phyloP scores from a whole-genome alignment of 345 rosid species.

The Salix exigua region DNA sequence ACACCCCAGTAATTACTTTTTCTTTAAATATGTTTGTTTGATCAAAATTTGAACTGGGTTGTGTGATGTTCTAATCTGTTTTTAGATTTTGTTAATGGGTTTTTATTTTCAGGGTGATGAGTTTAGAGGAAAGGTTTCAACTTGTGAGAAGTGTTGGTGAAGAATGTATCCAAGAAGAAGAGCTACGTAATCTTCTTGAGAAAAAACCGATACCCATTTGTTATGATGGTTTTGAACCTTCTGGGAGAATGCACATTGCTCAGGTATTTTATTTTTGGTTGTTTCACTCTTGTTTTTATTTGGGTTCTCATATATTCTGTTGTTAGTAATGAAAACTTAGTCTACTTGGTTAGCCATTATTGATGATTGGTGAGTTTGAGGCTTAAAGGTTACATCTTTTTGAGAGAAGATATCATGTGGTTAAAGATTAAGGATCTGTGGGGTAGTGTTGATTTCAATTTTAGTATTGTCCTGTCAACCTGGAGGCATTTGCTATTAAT shows the following conservation, averaged over 20 bases:
- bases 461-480: not conserved
- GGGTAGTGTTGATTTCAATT: not conserved
- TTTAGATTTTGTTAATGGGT: not conserved
- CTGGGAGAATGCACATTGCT: constrained; percentile 94
- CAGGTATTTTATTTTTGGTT: constrained; percentile 42
- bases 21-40: not conserved
- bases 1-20: not conserved
- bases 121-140: constrained; percentile 56
- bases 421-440: not conserved
- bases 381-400: not conserved
- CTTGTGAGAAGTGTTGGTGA: constrained; percentile 77
- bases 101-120: constrained; percentile 31
- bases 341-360: not conserved
- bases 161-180: constrained; percentile 85
- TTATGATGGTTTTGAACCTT: constrained; percentile 95
- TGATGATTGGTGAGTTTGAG: not conserved
- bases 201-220: constrained; percentile 77
- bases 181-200: constrained; percentile 61
- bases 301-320: not conserved
- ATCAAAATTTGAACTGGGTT: not conserved
- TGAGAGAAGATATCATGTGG: not conserved
- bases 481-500: not conserved
- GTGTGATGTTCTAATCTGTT: not conserved
- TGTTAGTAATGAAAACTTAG: not conserved
- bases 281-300: not conserved